Evolutionary conservation across 1,284 basidiomycete genomes (phyloP).

Genomic region (Melampsora americana): DNA sequence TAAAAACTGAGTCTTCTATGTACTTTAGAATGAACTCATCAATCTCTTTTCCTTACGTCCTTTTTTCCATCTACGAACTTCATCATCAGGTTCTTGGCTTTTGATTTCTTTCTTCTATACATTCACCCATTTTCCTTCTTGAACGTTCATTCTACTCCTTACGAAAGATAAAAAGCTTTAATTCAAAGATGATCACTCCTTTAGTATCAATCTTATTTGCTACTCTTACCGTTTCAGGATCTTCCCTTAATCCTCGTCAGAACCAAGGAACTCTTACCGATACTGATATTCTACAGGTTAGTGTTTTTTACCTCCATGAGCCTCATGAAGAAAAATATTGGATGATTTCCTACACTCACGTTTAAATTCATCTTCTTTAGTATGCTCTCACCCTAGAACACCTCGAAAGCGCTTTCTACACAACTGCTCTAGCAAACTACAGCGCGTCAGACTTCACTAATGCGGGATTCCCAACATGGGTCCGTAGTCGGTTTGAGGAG

Average conservation of each 20-base stretch:
- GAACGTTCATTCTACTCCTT: too few relatives aligned
- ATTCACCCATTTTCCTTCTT: too few relatives aligned
- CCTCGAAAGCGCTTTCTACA: slow-evolving; percentile 66
- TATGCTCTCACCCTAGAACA: slow-evolving; percentile 68
- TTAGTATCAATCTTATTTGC: background rate
- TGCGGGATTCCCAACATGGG: slow-evolving; percentile 57
- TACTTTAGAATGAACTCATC: too few relatives aligned
- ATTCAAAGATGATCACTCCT: too few relatives aligned
- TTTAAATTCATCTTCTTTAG: slow-evolving; percentile 57
- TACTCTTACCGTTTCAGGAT: background rate
- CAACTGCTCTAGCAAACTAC: slow-evolving; percentile 13
- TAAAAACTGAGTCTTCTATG: too few relatives aligned
- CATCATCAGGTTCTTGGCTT: too few relatives aligned
- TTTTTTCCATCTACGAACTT: too few relatives aligned
- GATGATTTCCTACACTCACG: background rate
- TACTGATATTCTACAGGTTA: slow-evolving; percentile 3
- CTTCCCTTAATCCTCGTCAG: background rate
- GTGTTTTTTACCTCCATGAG: background rate
- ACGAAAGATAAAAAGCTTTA: too few relatives aligned
- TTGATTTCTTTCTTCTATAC: too few relatives aligned
- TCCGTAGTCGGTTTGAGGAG: background rate
- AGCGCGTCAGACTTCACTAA: slow-evolving; percentile 58
- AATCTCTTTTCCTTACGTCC: too few relatives aligned
- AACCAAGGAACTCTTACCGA: background rate
- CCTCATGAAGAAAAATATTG: background rate